Base-by-base conservation (phyloP, 2,329 filamentous ascomycete genomes). In the Xylaria sp. region DNA sequence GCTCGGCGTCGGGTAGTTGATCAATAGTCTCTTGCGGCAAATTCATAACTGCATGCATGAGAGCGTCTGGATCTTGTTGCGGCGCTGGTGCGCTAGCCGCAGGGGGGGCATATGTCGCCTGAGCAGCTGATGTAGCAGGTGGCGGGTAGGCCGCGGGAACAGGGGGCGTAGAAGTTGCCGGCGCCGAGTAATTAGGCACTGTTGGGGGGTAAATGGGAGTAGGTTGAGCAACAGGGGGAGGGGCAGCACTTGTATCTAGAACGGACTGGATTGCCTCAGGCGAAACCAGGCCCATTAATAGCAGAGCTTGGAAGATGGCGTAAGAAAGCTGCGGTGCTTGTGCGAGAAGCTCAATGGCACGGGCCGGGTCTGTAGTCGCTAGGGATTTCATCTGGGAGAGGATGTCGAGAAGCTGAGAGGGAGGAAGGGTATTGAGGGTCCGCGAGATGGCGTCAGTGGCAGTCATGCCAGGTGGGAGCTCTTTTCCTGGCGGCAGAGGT, bases 281-380 rank as follows among this genome's bases (percentile, higher is more conserved):
- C 66, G 96, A 95, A 64, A 98, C 93, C 9, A 98, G 89, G 54
- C 94, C 93, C 88, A 98, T 96, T 45, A 98, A 88, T 1, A 98
- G 88, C 9, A 98, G 87, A 27, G 94, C 92, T 81, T 98, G 95
- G 82, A 98, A 98, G 72, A 98, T 92, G 66, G 96, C 96, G 76
- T 97, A 98, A 4, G 93, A 90, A 53, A 99, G 89, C 81, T 99
- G 96, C 0, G 96, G 96, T 1, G 94, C 94, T 82, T 95, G 92
- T 70, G 91, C 87, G 50, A 99, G 88, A 48, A 98, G 89, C 77
- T 97, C 93, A 0, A 91, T 94, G 3, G 94, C 94, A 77, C 93
- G 92, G 21, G 87, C 86, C 1, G 95, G 94, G 74, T 98, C 94
- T 27, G 86, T 88, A 59, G 89, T 88, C n/a, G 93, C 93, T 12